Evolutionary conservation across 139 green algal genomes (phyloP), one percentile per base, ranked within the genome.

Genomic region (Closterium sp.): DNA sequence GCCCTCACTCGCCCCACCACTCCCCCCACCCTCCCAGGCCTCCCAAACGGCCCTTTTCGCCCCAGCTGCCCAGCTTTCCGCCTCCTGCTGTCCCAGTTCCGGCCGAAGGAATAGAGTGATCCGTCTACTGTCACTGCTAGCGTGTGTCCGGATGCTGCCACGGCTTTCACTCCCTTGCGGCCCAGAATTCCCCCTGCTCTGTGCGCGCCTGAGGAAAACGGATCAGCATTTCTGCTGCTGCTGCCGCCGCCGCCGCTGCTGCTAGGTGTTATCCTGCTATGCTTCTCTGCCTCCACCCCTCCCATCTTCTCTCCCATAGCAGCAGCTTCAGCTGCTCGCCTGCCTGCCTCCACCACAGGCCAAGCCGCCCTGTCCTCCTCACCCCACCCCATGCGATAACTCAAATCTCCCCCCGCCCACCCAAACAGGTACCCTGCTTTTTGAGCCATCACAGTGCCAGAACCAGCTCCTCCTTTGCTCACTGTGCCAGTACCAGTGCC

Each of bases 21-120:
- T 10, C 93, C 31, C 32, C 4, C 22, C 86, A 91, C 91, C 34
- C n/a, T n/a, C 29, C 87, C 87, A 28, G 91, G 50, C 27, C 42
- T 21, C 24, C 28, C 42, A 22, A 89, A 89, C 27, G 27, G 27
- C 50, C 89, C 89, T 7, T 89, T 73, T 13, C 89, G 38, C 70
- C 89, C 89, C 89, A 92, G 86, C 70, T 92, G 89, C 38, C 89
- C 89, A 3, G 89, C 79, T 22, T 38, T 38, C 11, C 84, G 30
- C 89, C 89, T 24, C 84, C 9, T 28, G 21, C 24, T n/a, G 89
- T 91, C 89, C 89, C 89, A 91, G 32, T 91, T 45, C 1, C 89
- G 89, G 32, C 89, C 89, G 21, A 91, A 31, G 34, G 89, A 91
- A 11, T 91, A 91, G 32, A 91, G 24, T 11, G 22, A 2, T 29